Conservation (phyloP, 164 flowering plant genomes). For the Euptelea pleiosperma region DNA sequence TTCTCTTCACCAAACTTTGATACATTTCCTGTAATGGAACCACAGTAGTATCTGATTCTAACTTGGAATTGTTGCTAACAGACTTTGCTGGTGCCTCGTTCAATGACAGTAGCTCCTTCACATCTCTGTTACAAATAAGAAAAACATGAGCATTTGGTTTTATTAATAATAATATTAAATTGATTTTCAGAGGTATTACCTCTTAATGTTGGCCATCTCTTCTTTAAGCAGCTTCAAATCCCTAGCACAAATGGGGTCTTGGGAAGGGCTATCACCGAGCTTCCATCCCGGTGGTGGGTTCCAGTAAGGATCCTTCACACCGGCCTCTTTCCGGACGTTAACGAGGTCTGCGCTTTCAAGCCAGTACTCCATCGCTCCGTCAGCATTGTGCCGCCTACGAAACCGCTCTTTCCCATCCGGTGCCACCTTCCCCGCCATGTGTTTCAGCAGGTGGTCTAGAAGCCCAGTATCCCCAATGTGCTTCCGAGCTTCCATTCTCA, state of each 20-base stretch:
- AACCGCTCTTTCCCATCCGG: slow-evolving; percentile 71
- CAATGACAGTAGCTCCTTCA: slow-evolving; percentile 25
- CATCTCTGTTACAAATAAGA: slow-evolving; percentile 19
- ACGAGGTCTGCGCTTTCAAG: slow-evolving; percentile 68
- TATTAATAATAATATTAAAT: neutral
- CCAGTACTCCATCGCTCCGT: slow-evolving; percentile 98
- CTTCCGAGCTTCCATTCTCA: slow-evolving; percentile 75
- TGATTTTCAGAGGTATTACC: slow-evolving; percentile 22
- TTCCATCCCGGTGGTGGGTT: slow-evolving; percentile 88
- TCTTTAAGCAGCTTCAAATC: slow-evolving; percentile 52
- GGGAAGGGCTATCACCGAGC: slow-evolving; percentile 60
- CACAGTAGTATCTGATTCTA: neutral
- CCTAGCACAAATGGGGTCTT: slow-evolving; percentile 55
- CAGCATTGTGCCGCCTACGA: slow-evolving; percentile 72
- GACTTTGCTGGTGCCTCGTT: neutral
- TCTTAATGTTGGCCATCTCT: slow-evolving; percentile 43
- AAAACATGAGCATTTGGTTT: neutral
- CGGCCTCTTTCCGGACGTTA: slow-evolving; percentile 64
- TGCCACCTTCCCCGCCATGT: slow-evolving; percentile 77
- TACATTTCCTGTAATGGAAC: slow-evolving; percentile 10
- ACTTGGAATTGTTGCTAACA: slow-evolving; percentile 7
- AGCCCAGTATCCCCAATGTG: slow-evolving; percentile 88
- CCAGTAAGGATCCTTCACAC: slow-evolving; percentile 83
- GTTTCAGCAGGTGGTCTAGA: slow-evolving; percentile 85
- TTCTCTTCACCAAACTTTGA: slow-evolving; percentile 12